These are phyloP conservation scores for Secale cereale DNA, from an alignment of 176 grass and related monocot genomes.

Conservation along the genomic window DNA sequence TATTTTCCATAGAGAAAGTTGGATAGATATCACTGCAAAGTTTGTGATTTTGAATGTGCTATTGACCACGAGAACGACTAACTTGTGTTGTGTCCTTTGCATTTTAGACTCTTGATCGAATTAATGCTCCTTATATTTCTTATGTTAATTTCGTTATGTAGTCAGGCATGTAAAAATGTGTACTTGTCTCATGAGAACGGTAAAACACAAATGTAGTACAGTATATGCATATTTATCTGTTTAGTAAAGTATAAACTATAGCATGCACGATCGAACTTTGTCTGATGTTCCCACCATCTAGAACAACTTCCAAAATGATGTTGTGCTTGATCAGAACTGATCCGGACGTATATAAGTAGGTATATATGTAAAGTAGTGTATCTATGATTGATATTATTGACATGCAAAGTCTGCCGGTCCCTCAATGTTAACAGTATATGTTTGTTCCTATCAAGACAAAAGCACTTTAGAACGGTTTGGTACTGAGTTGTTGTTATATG, in stretches of 20 bases:
- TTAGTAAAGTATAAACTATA: background rate
- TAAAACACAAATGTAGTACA: background rate
- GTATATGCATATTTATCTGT: background rate
- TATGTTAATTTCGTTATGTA: background rate
- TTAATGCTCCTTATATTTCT: background rate
- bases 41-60: background rate
- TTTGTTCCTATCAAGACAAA: slow-evolving; percentile 44
- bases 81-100: background rate
- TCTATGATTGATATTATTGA: slow-evolving; percentile 11
- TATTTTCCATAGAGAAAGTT: background rate
- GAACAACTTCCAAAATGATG: background rate
- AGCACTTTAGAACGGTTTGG: slow-evolving; percentile 38
- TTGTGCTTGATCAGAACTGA: background rate
- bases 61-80: background rate
- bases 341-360: background rate
- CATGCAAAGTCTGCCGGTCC: slow-evolving; percentile 15
- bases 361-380: slow-evolving; percentile 15
- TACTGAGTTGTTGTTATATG: slow-evolving; percentile 45
- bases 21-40: background rate
- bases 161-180: background rate
- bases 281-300: background rate
- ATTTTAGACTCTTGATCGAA: background rate
- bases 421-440: slow-evolving; percentile 26
- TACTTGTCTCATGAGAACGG: background rate
- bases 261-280: no score